These are phyloP conservation scores for Musa acuminata DNA, from an alignment of 176 grass and related monocot species.

Conservation along the genomic window DNA sequence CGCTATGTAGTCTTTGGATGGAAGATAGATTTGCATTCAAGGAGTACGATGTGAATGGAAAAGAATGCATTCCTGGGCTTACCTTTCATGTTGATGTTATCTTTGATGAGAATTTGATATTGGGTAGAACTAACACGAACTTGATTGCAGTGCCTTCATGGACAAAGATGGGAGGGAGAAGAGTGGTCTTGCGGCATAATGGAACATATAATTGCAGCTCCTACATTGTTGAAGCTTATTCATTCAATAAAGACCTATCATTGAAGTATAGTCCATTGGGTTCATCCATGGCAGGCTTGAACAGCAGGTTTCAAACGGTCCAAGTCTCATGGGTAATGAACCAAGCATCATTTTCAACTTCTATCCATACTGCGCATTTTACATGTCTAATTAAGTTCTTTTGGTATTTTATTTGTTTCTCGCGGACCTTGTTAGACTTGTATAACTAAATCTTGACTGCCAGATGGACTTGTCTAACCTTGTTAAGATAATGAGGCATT, in stretches of 20 bases:
- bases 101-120: slow-evolving; percentile 71
- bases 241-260: no score
- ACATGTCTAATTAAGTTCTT: no score
- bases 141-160: slow-evolving; percentile 68
- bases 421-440: no score
- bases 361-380: no score
- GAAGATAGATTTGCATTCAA: slow-evolving; percentile 91
- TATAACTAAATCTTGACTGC: no score
- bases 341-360: no score
- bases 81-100: slow-evolving; percentile 89
- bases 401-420: no score
- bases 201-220: slow-evolving; percentile 78
- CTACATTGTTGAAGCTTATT: slow-evolving; percentile 68
- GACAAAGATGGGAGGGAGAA: slow-evolving; percentile 93
- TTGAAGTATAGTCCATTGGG: slow-evolving; percentile 30
- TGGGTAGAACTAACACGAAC: slow-evolving; percentile 71
- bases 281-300: slow-evolving; percentile 53
- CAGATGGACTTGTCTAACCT: no score
- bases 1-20: slow-evolving; percentile 69
- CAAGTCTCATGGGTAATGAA: slow-evolving; percentile 36
- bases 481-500: no score
- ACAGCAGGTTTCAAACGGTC: slow-evolving; percentile 61
- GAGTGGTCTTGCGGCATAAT: slow-evolving; percentile 67
- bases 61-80: slow-evolving; percentile 90
- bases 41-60: slow-evolving; percentile 88